Evolutionary conservation across 176 grass and related monocot genomes (phyloP).

Genomic region (Oryza punctata): DNA sequence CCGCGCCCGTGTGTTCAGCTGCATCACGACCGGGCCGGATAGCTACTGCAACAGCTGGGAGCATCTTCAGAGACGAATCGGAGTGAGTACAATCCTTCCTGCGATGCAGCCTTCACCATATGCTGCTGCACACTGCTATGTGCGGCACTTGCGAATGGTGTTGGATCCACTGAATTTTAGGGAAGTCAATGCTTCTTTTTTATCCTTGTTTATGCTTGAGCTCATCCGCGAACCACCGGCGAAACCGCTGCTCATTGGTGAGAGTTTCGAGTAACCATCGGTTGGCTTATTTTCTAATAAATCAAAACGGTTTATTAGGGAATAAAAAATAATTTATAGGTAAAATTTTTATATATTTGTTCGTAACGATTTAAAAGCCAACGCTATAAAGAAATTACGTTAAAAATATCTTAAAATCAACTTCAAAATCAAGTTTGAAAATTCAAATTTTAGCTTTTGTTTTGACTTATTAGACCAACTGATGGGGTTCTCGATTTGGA

Average conservation of each 20-base stretch:
- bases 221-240: neutral
- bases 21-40: neutral
- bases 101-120: slow-evolving; percentile 21
- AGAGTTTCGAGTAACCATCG: too few species aligned
- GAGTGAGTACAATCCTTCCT: slow-evolving; percentile 1
- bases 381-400: too few species aligned
- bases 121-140: neutral
- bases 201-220: neutral
- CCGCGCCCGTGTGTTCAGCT: neutral
- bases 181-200: neutral
- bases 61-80: neutral
- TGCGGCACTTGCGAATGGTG: neutral
- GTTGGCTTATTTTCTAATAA: too few species aligned
- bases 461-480: too few species aligned
- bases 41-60: neutral
- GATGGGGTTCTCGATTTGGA: too few species aligned
- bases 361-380: too few species aligned
- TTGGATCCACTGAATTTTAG: neutral
- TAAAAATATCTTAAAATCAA: too few species aligned
- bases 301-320: too few species aligned
- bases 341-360: too few species aligned
- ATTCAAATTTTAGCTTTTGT: too few species aligned
- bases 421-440: too few species aligned
- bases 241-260: neutral
- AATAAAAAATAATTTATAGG: too few species aligned